These are phyloP conservation scores for Volvariella surrecta DNA, from an alignment of 1,284 basidiomycete genomes.

Conservation along the genomic window DNA sequence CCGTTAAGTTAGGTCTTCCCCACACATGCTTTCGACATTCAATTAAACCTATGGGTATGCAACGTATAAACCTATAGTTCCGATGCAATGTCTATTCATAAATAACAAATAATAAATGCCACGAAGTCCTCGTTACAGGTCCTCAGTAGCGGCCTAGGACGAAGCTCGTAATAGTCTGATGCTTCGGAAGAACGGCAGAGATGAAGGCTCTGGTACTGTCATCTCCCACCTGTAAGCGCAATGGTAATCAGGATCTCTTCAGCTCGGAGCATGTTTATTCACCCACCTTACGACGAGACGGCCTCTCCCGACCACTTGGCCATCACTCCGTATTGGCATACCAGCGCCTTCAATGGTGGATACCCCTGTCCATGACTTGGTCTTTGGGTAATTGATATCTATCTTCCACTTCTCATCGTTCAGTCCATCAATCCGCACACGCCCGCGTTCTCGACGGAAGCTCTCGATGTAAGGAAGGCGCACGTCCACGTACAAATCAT, in stretches of 20 bases:
- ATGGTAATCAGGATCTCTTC: not conserved
- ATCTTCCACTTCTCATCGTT: conserved; percentile 15
- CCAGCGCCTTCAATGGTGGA: conserved; percentile 62
- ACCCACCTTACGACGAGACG: conserved; percentile 71
- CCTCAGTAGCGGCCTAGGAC: too few species aligned
- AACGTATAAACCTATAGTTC: too few species aligned
- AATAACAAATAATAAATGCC: too few species aligned
- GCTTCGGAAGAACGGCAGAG: not conserved
- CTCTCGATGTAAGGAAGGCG: conserved; percentile 18
- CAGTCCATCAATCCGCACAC: conserved; percentile 15
- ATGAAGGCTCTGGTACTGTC: conserved; percentile 15
- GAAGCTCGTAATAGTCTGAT: not conserved
- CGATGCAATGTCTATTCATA: too few species aligned
- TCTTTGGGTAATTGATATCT: conserved; percentile 12
- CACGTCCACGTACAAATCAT: conserved; percentile 18
- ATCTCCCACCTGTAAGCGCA: conserved; percentile 25
- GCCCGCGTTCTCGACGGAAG: conserved; percentile 12
- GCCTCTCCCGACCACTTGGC: conserved; percentile 60
- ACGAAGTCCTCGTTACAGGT: too few species aligned
- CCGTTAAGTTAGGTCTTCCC: too few species aligned
- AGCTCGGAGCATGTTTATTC: conserved; percentile 5
- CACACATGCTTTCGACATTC: too few species aligned
- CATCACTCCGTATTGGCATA: conserved; percentile 72
- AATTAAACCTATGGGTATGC: too few species aligned
- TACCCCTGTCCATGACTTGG: conserved; percentile 35